Evolutionary conservation across 257 asterid species (phyloP), one percentile per base, ranked within the genome.

Genomic region (Jacaranda mimosifolia): DNA sequence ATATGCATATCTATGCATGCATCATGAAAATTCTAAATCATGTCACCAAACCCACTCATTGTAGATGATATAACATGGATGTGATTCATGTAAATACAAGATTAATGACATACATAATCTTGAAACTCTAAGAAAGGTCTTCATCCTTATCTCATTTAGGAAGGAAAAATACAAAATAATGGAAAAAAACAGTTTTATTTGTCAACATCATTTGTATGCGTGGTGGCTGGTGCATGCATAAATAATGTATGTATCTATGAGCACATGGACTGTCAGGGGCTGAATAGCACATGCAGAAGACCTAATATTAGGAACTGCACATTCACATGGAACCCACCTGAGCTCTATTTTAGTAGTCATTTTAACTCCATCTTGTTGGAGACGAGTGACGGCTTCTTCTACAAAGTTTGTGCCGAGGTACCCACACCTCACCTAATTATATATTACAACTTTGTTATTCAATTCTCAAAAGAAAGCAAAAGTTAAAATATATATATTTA

Each of bases 321-420:
- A 66, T 66, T 66, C 56, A 43, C 72, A 45, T 67, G 57, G 72
- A 67, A 18, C 56, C 56, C 72, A 6, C 70, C 49, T 15, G 69
- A 63, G 19, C 55, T 48, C 55, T 3, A 48, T 12, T 3, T 48
- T 26, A 26, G n/a, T 13, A n/a, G 32, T n/a, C n/a, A n/a, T 8
- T 4, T 9, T 8, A 40, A 17, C 17, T 14, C 42, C 55, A 42
- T 11, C 4, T 66, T 14, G 57, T 17, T 66, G 9, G 17, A 10
- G 17, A 56, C 39, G 4, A 10, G 39, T 1, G 9, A 11, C n/a
- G 1, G 7, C 10, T 6, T 40, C 15, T 8, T 48, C 4, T 3
- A 3, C n/a, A 11, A 13, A 3, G 55, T 1, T 48, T 48, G n/a
- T 15, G 48, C 10, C 0, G 48, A 43, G 9, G 10, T 43, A 43